phyloP scores from a whole-genome alignment of 169 alveolate genomes.

The Cryptosporidium ryanae region DNA sequence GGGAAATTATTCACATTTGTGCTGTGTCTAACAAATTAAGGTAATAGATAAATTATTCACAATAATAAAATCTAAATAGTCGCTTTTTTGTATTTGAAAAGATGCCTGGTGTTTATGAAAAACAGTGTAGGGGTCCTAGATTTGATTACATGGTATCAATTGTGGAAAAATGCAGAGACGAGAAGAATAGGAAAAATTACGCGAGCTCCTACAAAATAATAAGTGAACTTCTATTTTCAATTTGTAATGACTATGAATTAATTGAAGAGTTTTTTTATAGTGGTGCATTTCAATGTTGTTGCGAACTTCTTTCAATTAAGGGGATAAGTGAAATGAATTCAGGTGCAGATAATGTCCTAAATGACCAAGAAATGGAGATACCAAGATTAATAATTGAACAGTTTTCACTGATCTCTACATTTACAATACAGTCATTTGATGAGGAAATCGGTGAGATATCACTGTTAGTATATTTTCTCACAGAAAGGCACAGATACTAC shows the following conservation, averaged over 20 bases:
- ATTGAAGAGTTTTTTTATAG: constrained; percentile 70
- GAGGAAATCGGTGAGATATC: constrained; percentile 79
- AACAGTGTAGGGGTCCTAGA: constrained; percentile 73
- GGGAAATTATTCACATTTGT: constrained; percentile 11
- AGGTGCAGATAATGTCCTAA: not conserved
- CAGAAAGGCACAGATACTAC: constrained; percentile 79
- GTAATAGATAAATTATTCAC: not conserved
- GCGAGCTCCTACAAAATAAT: constrained; percentile 8
- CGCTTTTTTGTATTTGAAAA: not conserved
- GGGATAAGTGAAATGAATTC: constrained; percentile 41
- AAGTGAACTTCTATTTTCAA: constrained; percentile 29
- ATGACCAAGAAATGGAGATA: constrained; percentile 37
- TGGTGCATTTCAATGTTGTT: constrained; percentile 72
- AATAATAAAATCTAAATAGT: not conserved
- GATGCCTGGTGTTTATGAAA: constrained; percentile 72
- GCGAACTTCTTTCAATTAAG: constrained; percentile 45
- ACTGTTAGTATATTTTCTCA: constrained; percentile 75
- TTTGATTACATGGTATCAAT: constrained; percentile 66
- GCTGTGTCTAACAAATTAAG: constrained; percentile 54
- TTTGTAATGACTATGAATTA: constrained; percentile 49
- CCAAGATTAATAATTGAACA: constrained; percentile 52
- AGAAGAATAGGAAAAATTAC: constrained; percentile 11
- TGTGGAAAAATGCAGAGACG: constrained; percentile 18
- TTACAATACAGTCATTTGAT: constrained; percentile 76
- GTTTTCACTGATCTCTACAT: constrained; percentile 53